Conservation (phyloP, 371 early-diverging fungal species). For the Dipsacomyces acuminosporus region DNA sequence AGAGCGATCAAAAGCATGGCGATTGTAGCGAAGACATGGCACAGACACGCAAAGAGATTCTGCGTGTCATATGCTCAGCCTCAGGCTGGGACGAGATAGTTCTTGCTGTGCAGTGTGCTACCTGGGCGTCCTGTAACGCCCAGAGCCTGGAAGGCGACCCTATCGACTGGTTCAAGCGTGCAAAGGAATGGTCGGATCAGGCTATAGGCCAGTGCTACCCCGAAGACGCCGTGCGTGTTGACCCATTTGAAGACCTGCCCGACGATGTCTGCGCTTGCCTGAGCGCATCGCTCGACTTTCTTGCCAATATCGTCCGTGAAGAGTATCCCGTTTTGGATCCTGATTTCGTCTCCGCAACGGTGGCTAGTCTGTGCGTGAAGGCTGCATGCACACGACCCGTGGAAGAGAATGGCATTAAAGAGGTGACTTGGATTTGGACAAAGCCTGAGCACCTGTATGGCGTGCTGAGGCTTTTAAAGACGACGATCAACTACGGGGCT, state of each 20-base stretch:
- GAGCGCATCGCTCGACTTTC: conserved; percentile 24
- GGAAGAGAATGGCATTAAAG: conserved; percentile 4
- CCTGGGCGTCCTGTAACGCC: conserved; percentile 28
- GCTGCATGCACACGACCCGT: conserved; percentile 19
- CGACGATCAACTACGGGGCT: conserved; percentile 41
- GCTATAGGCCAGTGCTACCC: conserved; percentile 26
- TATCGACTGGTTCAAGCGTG: conserved; percentile 22
- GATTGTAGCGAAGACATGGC: conserved; percentile 8
- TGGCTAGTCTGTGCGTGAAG: conserved; percentile 10
- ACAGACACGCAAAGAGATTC: conserved; percentile 26
- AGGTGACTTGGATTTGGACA: conserved; percentile 38
- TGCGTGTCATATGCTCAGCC: conserved; percentile 13
- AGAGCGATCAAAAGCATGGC: not conserved
- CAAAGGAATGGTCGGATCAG: conserved; percentile 16
- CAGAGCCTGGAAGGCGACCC: conserved; percentile 9
- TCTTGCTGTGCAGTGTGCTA: conserved; percentile 20
- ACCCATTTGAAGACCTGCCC: conserved; percentile 2
- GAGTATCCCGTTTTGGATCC: conserved; percentile 38
- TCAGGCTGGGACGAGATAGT: conserved; percentile 27
- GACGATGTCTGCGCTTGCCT: conserved; percentile 5
- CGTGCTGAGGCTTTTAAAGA: conserved; percentile 36
- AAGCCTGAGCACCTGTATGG: conserved; percentile 25
- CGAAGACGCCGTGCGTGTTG: not conserved
- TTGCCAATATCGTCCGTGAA: conserved; percentile 17
- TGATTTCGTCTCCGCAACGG: conserved; percentile 1